A percentile compares a stretch with the other conserved stretches of the same genome.
These are phyloP conservation scores for Talaromyces sp. DNA, from an alignment of 2,329 filamentous ascomycete species.

Conservation along the genomic window DNA sequence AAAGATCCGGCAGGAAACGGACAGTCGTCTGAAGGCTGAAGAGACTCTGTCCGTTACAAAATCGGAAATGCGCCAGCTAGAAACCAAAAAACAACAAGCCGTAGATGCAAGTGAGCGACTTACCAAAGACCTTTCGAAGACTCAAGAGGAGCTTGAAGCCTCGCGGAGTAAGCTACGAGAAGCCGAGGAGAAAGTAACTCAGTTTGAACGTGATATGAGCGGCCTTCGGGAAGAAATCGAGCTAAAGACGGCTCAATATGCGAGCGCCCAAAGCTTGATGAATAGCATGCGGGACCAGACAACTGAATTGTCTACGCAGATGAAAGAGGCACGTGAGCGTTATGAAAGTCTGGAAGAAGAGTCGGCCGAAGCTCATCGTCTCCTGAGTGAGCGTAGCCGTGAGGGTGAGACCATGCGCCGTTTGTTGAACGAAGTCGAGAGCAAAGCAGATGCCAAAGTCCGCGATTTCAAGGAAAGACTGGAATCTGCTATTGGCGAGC, in stretches of 20 bases:
- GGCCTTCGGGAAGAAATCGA: slow-evolving; percentile 72
- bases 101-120: slow-evolving; percentile 68
- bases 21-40: slow-evolving; percentile 67
- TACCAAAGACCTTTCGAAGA: slow-evolving; percentile 62
- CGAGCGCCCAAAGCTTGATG: slow-evolving; percentile 77
- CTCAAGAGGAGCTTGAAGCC: slow-evolving; percentile 64
- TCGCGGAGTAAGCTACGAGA: slow-evolving; percentile 58
- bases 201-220: slow-evolving; percentile 63
- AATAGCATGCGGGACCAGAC: slow-evolving; percentile 91
- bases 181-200: slow-evolving; percentile 68
- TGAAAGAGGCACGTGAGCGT: slow-evolving; percentile 79
- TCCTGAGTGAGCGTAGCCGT: slow-evolving; percentile 80
- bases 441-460: slow-evolving; percentile 72
- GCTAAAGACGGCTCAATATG: slow-evolving; percentile 79
- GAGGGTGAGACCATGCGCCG: slow-evolving; percentile 94
- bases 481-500: slow-evolving; percentile 87
- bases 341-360: slow-evolving; percentile 89
- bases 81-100: slow-evolving; percentile 74
- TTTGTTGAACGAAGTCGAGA: slow-evolving; percentile 79
- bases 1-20: slow-evolving; percentile 69
- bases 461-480: slow-evolving; percentile 85
- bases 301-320: slow-evolving; percentile 79
- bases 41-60: slow-evolving; percentile 70
- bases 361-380: slow-evolving; percentile 76
- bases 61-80: slow-evolving; percentile 70